These are phyloP conservation scores for Wickerhamiella domercqiae DNA, from an alignment of 805 yeast species.

Conservation along the genomic window DNA sequence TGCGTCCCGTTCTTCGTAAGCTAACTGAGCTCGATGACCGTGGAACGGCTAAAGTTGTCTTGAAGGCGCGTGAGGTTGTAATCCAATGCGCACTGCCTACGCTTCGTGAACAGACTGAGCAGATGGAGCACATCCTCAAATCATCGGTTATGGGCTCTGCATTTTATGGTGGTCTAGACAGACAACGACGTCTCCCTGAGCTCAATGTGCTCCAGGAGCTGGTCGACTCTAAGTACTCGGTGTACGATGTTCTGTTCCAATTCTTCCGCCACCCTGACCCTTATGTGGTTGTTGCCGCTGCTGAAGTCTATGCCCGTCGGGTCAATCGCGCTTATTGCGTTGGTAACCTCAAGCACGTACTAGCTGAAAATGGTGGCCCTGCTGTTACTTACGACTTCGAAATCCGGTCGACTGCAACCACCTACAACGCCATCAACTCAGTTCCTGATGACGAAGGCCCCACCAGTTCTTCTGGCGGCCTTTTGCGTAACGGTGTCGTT, in stretches of 20 bases:
- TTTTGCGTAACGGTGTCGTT: slow-evolving; percentile 29
- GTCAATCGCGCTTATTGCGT: slow-evolving; percentile 93
- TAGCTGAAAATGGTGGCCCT: slow-evolving; percentile 26
- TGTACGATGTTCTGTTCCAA: slow-evolving; percentile 88
- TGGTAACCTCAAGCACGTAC: slow-evolving; percentile 51
- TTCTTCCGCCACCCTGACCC: slow-evolving; percentile 73
- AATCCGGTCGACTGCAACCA: slow-evolving; percentile 12
- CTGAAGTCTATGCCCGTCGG: slow-evolving; percentile 90
- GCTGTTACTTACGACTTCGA: slow-evolving; percentile 66
- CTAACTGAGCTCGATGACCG: slow-evolving; percentile 83
- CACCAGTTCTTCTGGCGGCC: slow-evolving; percentile 25
- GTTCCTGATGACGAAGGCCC: not conserved
- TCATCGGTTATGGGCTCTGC: slow-evolving; percentile 79
- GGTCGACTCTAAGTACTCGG: slow-evolving; percentile 90
- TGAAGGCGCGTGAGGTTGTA: slow-evolving; percentile 89
- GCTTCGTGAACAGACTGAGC: slow-evolving; percentile 88
- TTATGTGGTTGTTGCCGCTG: slow-evolving; percentile 88
- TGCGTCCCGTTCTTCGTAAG: slow-evolving; percentile 57
- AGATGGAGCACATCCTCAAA: slow-evolving; percentile 87
- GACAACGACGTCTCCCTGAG: slow-evolving; percentile 59
- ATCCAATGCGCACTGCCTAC: slow-evolving; percentile 97
- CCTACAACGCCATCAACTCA: slow-evolving; percentile 30
- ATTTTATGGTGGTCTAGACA: slow-evolving; percentile 39
- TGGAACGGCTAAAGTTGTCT: slow-evolving; percentile 80
- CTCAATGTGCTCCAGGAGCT: slow-evolving; percentile 71